phyloP scores from a whole-genome alignment of 768 basidiomycete genomes.

The Tubosaeta sp. region DNA sequence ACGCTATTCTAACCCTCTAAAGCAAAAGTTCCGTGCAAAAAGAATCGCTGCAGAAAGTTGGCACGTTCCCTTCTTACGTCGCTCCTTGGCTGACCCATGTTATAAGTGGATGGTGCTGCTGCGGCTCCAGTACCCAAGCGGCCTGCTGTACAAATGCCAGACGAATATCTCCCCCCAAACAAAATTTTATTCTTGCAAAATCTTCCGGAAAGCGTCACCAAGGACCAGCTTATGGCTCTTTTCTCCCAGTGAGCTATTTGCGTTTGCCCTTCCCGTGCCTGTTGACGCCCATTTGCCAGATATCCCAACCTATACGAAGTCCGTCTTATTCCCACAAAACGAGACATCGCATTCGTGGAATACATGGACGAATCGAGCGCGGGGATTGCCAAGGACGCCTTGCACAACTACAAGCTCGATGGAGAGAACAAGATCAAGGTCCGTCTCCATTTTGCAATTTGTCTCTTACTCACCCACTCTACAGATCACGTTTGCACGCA shows the following conservation, averaged over 20 bases:
- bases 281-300: constrained; percentile 37
- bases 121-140: constrained; percentile 66
- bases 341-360: constrained; percentile 98
- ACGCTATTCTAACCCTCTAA: constrained; percentile 85
- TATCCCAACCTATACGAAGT: constrained; percentile 97
- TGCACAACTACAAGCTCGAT: constrained; percentile 97
- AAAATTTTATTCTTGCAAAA: constrained; percentile 98
- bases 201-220: constrained; percentile 87
- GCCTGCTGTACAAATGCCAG: constrained; percentile 93
- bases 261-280: background rate
- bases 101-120: constrained; percentile 63
- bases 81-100: constrained; percentile 1
- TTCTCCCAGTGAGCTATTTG: constrained; percentile 75
- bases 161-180: constrained; percentile 99
- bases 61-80: constrained; percentile 1
- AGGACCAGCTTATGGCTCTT: constrained; percentile 84
- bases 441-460: constrained; percentile 8
- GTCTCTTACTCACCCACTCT: constrained; percentile 8
- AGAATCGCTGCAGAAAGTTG: constrained; percentile 76
- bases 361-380: constrained; percentile 91
- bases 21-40: constrained; percentile 80
- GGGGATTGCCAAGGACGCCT: constrained; percentile 86
- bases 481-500: constrained; percentile 74
- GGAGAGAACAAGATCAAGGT: constrained; percentile 99
- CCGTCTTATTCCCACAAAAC: constrained; percentile 95